Evolutionary conservation across 106 monocot species (phyloP).

Genomic region (Iris macrosiphon): DNA sequence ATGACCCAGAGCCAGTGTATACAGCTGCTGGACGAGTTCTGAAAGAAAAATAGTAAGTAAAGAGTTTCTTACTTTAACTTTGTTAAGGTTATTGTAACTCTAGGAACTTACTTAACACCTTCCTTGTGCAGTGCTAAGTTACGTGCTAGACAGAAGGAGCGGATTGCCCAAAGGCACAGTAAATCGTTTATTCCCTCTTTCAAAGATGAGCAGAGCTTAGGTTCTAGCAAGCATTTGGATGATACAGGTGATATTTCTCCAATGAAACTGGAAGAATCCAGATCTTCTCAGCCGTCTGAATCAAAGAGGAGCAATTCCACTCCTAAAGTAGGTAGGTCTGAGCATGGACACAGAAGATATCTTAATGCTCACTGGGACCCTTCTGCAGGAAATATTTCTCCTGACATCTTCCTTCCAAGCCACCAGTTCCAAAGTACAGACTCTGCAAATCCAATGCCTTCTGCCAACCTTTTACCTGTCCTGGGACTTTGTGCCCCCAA

Average conservation of each 20-base stretch:
- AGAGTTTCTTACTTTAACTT: not conserved
- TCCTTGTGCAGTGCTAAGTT: slow-evolving; percentile 56
- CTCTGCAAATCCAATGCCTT: slow-evolving; percentile 21
- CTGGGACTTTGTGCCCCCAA: slow-evolving; percentile 91
- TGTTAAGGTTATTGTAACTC: not conserved
- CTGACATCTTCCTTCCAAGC: slow-evolving; percentile 33
- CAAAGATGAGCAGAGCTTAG: slow-evolving; percentile 12
- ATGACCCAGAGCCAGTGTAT: slow-evolving; percentile 67
- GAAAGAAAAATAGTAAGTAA: slow-evolving; percentile 88
- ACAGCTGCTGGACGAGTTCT: slow-evolving; percentile 78
- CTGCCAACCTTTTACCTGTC: slow-evolving; percentile 55
- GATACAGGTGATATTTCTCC: slow-evolving; percentile 18
- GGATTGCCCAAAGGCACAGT: slow-evolving; percentile 48
- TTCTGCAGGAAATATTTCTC: slow-evolving; percentile 28
- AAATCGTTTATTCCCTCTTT: slow-evolving; percentile 4
- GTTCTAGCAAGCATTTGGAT: slow-evolving; percentile 6
- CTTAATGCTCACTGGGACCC: slow-evolving; percentile 28
- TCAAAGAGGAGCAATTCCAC: slow-evolving; percentile 17
- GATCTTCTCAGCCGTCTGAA: slow-evolving; percentile 20
- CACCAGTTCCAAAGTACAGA: slow-evolving; percentile 18
- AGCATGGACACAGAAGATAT: slow-evolving; percentile 32
- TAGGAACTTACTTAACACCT: slow-evolving; percentile 10
- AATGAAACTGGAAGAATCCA: slow-evolving; percentile 21
- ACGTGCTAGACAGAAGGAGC: slow-evolving; percentile 86
- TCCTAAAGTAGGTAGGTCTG: slow-evolving; percentile 23